Evolutionary conservation across 2,329 filamentous ascomycete genomes (phyloP), one percentile per base, ranked within the genome.

Genomic region (Neoscytalidium dimidiatum): DNA sequence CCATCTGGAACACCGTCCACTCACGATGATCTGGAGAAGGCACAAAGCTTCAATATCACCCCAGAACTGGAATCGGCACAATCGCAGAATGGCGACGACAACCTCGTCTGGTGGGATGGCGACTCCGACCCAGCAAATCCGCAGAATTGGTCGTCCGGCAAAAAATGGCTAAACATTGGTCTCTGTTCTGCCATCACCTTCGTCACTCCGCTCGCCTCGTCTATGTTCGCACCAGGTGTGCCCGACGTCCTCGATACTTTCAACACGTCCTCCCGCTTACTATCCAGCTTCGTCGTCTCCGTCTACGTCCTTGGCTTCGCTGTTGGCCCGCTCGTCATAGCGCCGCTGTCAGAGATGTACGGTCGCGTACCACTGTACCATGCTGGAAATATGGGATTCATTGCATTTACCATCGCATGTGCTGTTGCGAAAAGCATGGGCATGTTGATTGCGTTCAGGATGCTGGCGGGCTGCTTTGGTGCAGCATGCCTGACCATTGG

Each of bases 191-290:
- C 72, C 11, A 64, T 69, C 28, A 69, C 76, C 6, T 70, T 80
- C 43, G 71, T 80, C 60, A 76, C 77, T 6, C 82, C 84, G 0
- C 75, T 88, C 2, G 85, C 83, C 1, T 83, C 81, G 3, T 82
- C 80, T 2, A 90, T 90, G 78, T 89, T 92, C 69, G 89, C 89
- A 0, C 89, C 90, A 0, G 88, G 85, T 4, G 85, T 91, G 0
- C 84, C 85, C 0, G 76, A 86, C 3, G 79, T 92, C 0, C 84
- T 90, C 81, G 61, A 70, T 7, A 87, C 90, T n/a, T 91, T 92
- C 71, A 64, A 82, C 29, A 83, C 80, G 4, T 78, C 75, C 29
- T 86, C 81, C 66, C 72, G 77, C 4, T 75, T 83, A 52, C 79
- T 91, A 1, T 84, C 83, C 0, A 83, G 86, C 0, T 88, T 74